phyloP scores from a whole-genome alignment of 352 stramenopile genomes.

The Globisporangium takayamanum region DNA sequence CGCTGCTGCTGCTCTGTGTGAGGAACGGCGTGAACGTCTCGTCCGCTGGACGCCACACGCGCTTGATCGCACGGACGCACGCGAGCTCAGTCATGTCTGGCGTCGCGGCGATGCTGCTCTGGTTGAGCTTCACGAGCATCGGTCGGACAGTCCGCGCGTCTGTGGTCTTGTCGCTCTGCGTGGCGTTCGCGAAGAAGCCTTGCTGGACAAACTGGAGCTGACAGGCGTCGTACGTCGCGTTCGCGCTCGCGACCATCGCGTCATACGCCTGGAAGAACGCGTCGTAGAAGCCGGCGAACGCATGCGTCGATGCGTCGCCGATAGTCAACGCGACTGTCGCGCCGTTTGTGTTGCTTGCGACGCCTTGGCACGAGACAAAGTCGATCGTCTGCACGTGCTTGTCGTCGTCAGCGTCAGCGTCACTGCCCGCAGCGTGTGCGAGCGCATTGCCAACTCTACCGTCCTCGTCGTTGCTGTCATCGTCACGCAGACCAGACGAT shows the following conservation, averaged over 20 bases:
- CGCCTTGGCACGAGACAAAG: constrained; percentile 33
- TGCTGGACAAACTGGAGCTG: constrained; percentile 65
- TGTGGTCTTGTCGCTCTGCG: constrained; percentile 10
- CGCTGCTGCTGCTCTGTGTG: constrained; percentile 41
- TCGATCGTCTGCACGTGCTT: constrained; percentile 51
- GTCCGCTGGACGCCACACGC: constrained; percentile 33
- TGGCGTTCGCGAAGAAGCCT: constrained; percentile 38
- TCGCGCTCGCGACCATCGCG: constrained; percentile 41
- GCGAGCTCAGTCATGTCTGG: constrained; percentile 19
- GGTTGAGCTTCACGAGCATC: constrained; percentile 49
- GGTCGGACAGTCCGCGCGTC: constrained; percentile 27
- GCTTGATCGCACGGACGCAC: constrained; percentile 37
- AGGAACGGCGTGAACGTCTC: constrained; percentile 65
- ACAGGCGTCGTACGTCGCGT: constrained; percentile 54
- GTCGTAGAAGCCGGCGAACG: constrained; percentile 47
- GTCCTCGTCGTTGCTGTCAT: constrained; percentile 5
- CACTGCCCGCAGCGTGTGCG: constrained; percentile 14
- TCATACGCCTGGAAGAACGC: constrained; percentile 57
- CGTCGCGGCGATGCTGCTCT: not conserved
- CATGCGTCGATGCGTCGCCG: constrained; percentile 32
- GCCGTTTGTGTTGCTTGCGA: constrained; percentile 13
- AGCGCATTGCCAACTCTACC: constrained; percentile 25
- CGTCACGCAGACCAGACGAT: constrained; percentile 6
- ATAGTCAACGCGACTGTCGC: constrained; percentile 40
- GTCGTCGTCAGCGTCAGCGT: constrained; percentile 14